Base-by-base conservation (phyloP, 352 stramenopile genomes). In the Pythium rishiriense region DNA sequence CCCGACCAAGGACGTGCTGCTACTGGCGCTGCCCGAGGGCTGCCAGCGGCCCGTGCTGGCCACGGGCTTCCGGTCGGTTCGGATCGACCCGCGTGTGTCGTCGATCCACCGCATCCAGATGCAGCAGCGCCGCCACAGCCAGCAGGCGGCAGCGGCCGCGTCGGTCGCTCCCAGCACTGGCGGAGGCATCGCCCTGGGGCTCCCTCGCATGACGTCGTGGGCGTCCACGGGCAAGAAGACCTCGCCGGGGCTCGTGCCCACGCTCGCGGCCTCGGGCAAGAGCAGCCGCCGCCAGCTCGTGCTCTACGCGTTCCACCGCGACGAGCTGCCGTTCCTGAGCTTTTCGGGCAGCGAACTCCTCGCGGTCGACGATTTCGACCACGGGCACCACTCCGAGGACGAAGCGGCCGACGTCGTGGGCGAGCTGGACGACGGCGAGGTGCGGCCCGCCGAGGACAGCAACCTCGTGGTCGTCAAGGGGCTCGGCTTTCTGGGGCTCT, bases 271-370 rank as follows among this genome's bases (percentile, higher is more conserved):
- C 41, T 3, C 41, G 5, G 45, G 21, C 26, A 52, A 50, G n/a
- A 59, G 21, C 52, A 62, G 48, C 6, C 61, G 52, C 7, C 62
- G 49, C 1, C 57, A 67, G 45, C 35, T 68, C 24, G 65, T 72
- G 17, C 35, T 91, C 26, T 90, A 83, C 64, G 79, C 72, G 29
- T 85, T 89, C 50, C 79, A 90, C 47, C 83, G 83, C 22, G 74
- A 86, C 46, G 79, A 89, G 50, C 58, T 92, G 60, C 76, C 79
- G 24, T 92, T 87, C 60, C 64, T 88, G 21, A 74, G 49, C 24
- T 75, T 76, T 10, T 83, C 65, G 8, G 66, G 66, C 9, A 73
- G 60, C 28, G 66, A 74, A 33, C 71, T 76, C 10, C 58, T 83
- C 6, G 56, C 71, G 4, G 55, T 85, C 19, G 57, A 73, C 35